A percentile compares a stretch with the other conserved stretches of the same genome.
These are phyloP conservation scores for Globisporangium radiosum DNA, from an alignment of 352 stramenopile species.

Conservation along the genomic window DNA sequence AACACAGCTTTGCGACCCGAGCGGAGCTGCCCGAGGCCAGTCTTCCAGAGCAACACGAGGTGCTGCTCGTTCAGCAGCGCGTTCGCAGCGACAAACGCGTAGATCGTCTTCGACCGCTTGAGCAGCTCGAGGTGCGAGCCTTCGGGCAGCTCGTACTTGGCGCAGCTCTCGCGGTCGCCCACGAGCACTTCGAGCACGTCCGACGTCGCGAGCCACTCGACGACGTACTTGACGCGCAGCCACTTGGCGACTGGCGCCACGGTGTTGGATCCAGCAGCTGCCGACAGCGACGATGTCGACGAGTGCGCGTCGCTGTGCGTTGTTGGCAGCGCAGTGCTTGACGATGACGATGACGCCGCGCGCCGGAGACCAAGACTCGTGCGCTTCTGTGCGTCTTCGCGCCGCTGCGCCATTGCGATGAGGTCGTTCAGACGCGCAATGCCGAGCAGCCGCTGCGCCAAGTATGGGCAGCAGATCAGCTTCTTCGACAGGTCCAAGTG, in stretches of 20 bases:
- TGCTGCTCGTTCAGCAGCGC: constrained; percentile 57
- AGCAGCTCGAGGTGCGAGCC: constrained; percentile 78
- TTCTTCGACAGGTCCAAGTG: constrained; percentile 83
- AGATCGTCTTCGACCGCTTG: constrained; percentile 66
- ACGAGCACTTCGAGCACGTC: constrained; percentile 81
- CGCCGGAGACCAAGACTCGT: constrained; percentile 44
- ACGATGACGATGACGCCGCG: constrained; percentile 24
- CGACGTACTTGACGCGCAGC: constrained; percentile 64
- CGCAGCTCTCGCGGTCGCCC: constrained; percentile 55
- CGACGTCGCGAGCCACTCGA: constrained; percentile 73
- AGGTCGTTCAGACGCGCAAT: constrained; percentile 70
- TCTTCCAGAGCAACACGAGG: constrained; percentile 73
- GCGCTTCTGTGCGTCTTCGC: constrained; percentile 59
- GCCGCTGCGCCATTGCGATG: constrained; percentile 67
- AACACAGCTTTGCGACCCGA: constrained; percentile 68
- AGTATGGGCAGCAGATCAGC: constrained; percentile 80
- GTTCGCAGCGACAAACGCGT: constrained; percentile 56
- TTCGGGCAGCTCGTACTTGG: constrained; percentile 67
- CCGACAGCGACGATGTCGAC: constrained; percentile 18
- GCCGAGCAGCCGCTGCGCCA: constrained; percentile 64
- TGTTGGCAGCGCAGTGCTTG: constrained; percentile 14
- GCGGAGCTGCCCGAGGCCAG: constrained; percentile 52
- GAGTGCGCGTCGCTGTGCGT: not conserved
- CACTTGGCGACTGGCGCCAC: constrained; percentile 47
- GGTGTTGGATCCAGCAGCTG: constrained; percentile 14